Evolutionary conservation across 2,329 filamentous ascomycete genomes (phyloP).

Genomic region (Tolypocladium pustulatum): DNA sequence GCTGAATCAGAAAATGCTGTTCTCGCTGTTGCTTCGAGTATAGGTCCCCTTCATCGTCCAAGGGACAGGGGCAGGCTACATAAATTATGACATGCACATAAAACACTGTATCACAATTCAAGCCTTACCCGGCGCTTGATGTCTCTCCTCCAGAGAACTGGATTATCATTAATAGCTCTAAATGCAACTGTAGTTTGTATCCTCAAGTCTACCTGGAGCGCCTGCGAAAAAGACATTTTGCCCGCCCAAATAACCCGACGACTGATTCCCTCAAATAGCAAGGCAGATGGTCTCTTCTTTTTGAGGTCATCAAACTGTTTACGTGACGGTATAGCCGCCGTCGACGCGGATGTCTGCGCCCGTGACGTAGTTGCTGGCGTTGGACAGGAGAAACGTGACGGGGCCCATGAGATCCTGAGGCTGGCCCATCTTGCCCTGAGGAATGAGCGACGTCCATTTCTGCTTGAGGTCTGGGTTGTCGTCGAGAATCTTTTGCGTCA

Average conservation of each 20-base stretch:
- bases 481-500: slow-evolving; percentile 92
- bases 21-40: too few relatives aligned
- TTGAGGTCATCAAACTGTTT: not conserved
- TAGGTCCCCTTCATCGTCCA: too few relatives aligned
- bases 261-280: not conserved
- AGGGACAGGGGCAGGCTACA: too few relatives aligned
- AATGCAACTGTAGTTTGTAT: not conserved
- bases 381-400: slow-evolving; percentile 75
- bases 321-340: slow-evolving; percentile 80
- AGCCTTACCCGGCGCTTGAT: not conserved
- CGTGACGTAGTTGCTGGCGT: slow-evolving; percentile 62
- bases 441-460: slow-evolving; percentile 88
- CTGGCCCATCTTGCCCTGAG: slow-evolving; percentile 84
- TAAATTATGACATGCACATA: too few relatives aligned
- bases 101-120: too few relatives aligned
- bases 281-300: not conserved
- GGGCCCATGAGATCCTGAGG: slow-evolving; percentile 91
- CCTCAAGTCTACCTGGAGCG: not conserved
- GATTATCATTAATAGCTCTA: not conserved
- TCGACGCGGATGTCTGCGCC: slow-evolving; percentile 74
- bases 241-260: not conserved
- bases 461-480: slow-evolving; percentile 83
- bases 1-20: too few relatives aligned
- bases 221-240: not conserved
- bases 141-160: not conserved